Percentiles rank a stretch among this genome's conserved stretches.
Evolutionary conservation across 768 basidiomycete species (phyloP).

Genomic region (Kwoniella sp.): DNA sequence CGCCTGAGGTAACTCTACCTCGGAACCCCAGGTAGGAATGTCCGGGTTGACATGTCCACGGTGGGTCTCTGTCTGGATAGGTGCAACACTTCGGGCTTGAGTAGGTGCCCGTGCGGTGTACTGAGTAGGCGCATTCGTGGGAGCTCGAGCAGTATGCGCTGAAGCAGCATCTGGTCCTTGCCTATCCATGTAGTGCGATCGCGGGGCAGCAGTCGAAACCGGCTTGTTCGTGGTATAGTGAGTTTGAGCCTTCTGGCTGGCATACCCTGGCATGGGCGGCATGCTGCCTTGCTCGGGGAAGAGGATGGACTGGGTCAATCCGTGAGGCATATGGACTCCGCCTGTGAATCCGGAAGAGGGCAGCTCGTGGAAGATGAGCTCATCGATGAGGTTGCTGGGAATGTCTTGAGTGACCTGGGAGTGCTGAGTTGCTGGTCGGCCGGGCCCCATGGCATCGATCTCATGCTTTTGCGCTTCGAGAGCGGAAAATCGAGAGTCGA

Average conservation of each 20-base stretch:
- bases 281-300: slow-evolving; percentile 9
- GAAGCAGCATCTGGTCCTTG: neutral
- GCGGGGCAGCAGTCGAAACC: slow-evolving; percentile 7
- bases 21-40: slow-evolving; percentile 43
- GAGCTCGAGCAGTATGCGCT: neutral
- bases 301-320: slow-evolving; percentile 16
- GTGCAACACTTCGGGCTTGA: slow-evolving; percentile 6
- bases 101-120: neutral
- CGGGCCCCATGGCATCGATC: neutral
- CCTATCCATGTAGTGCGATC: neutral
- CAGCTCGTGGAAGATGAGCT: slow-evolving; percentile 39
- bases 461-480: slow-evolving; percentile 31
- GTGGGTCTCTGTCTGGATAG: slow-evolving; percentile 5
- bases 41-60: slow-evolving; percentile 17
- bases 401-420: slow-evolving; percentile 27
- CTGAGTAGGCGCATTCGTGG: neutral
- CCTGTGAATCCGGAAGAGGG: slow-evolving; percentile 18
- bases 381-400: slow-evolving; percentile 36
- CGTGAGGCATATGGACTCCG: slow-evolving; percentile 14
- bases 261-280: slow-evolving; percentile 14
- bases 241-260: slow-evolving; percentile 1
- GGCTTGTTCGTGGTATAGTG: slow-evolving; percentile 8
- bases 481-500: slow-evolving; percentile 38
- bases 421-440: slow-evolving; percentile 4
- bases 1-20: slow-evolving; percentile 46